Base-by-base conservation (phyloP, 371 early-diverging fungal species). In the Chytridium lagenaria region DNA sequence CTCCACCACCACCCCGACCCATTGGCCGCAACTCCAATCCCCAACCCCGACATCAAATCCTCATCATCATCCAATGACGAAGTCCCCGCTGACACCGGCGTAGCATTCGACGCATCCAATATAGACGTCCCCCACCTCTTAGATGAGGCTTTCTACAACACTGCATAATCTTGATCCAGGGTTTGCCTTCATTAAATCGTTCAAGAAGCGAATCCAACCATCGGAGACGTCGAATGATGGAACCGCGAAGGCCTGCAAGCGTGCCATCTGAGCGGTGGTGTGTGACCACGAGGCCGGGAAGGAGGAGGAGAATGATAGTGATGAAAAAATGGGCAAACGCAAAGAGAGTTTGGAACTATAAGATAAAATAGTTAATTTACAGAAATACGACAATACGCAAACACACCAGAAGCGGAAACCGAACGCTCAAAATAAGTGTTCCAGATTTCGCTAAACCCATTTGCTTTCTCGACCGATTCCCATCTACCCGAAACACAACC, bases 401-500 rank as follows among this genome's bases (percentile, higher is more conserved):
- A 78, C 71, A 26, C 40, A 81, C 78, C 50, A 75, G 55, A 33
- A 37, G 38, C 15, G 71, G 81, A 79, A 90, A 85, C 51, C 87
- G 81, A 19, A 88, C 80, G 52, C 84, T 80, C 74, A 94, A 91
- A 40, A 95, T 87, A 80, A 87, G 92, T 71, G 92, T 94, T 50
- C 92, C 93, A 10, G 87, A 76, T 1, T 91, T 90, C 3, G 87
- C 88, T 33, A 85, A 83, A 76, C 78, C 79, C n/a, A 72, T 70
- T 36, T 51, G 22, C 10, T 91, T 87, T 15, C 87, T 81, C 30
- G 83, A 80, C 2, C 90, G 82, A 67, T 83, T 68, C 12, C 85
- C 86, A 72, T 93, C 92, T 3, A 87, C 84, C 39, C 91, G 83
- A 73, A 92, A 95, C 38, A 74, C 75, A 34, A 83, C 78, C 2